Conservation (phyloP, 371 early-diverging fungal species). For the Mucor irregularis region DNA sequence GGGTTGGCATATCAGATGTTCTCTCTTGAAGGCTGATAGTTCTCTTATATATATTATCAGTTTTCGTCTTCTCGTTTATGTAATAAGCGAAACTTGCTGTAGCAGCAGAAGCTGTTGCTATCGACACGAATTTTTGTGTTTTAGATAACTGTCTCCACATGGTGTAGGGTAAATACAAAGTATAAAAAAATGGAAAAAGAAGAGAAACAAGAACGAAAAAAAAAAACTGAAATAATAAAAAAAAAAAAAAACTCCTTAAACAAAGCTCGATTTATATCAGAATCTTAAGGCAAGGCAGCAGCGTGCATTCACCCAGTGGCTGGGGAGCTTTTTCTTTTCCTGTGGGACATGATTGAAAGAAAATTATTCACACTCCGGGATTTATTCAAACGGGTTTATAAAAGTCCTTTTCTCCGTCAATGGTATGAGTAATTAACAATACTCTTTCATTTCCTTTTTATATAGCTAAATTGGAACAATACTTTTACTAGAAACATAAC, state of each 20-base stretch:
- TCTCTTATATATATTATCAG: conserved; percentile 14
- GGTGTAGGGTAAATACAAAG: not conserved
- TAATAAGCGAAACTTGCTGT: conserved; percentile 40
- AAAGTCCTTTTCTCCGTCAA: conserved; percentile 1
- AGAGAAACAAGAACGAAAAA: not conserved
- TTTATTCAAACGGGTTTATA: not conserved
- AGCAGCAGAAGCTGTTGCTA: conserved; percentile 30
- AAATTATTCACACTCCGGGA: not conserved
- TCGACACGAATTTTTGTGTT: conserved; percentile 35
- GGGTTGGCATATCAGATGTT: conserved; percentile 9
- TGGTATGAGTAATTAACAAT: too few relatives aligned
- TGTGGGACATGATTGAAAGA: conserved; percentile 3
- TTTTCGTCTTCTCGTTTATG: conserved; percentile 16
- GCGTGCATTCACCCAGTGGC: conserved; percentile 17
- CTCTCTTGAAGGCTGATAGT: conserved; percentile 19
- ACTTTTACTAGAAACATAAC: too few relatives aligned
- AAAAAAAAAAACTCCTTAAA: conserved; percentile 1
- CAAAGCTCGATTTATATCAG: not conserved
- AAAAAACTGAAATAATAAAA: conserved; percentile 13
- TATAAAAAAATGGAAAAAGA: conserved; percentile 1
- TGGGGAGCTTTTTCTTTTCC: conserved; percentile 8
- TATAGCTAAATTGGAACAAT: too few relatives aligned
- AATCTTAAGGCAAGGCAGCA: not conserved
- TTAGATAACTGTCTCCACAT: conserved; percentile 53
- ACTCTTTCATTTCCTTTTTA: too few relatives aligned